phyloP scores from a whole-genome alignment of 345 rosid species.

The Camelina hispida region DNA sequence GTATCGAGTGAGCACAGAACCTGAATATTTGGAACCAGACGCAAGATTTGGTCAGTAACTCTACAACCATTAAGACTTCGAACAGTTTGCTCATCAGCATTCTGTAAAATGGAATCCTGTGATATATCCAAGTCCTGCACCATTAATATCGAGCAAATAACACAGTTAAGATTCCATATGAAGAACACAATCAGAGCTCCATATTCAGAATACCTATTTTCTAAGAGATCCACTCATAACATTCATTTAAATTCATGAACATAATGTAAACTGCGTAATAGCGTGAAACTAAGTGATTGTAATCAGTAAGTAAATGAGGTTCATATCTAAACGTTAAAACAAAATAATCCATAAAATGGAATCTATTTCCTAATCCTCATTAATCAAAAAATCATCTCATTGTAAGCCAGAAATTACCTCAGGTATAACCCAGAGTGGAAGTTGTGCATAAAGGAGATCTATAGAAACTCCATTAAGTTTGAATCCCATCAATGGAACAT shows the following conservation, averaged over 20 bases:
- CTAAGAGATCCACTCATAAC: constrained; percentile 13
- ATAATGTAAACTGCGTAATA: background rate
- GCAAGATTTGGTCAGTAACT: constrained; percentile 98
- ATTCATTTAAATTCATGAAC: constrained; percentile 10
- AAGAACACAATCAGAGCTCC: constrained; percentile 10
- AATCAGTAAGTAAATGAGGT: constrained; percentile 5
- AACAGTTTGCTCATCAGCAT: constrained; percentile 93
- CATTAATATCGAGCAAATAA: constrained; percentile 36
- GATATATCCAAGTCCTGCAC: constrained; percentile 91
- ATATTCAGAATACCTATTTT: background rate
- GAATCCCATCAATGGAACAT: constrained; percentile 91
- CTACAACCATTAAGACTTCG: constrained; percentile 99
- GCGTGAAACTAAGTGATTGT: background rate
- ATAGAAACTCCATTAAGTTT: constrained; percentile 91
- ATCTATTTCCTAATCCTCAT: background rate
- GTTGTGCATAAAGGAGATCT: constrained; percentile 92
- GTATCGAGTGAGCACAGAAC: constrained; percentile 45
- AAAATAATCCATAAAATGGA: background rate
- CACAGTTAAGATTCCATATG: constrained; percentile 4
- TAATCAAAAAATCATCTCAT: constrained; percentile 20
- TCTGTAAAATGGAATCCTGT: constrained; percentile 88
- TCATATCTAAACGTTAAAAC: background rate
- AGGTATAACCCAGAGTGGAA: constrained; percentile 92
- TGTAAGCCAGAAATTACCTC: constrained; percentile 64
- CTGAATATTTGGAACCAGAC: constrained; percentile 96